Conservation (phyloP, 2,329 filamentous ascomycete genomes). For the Talaromyces sp. region DNA sequence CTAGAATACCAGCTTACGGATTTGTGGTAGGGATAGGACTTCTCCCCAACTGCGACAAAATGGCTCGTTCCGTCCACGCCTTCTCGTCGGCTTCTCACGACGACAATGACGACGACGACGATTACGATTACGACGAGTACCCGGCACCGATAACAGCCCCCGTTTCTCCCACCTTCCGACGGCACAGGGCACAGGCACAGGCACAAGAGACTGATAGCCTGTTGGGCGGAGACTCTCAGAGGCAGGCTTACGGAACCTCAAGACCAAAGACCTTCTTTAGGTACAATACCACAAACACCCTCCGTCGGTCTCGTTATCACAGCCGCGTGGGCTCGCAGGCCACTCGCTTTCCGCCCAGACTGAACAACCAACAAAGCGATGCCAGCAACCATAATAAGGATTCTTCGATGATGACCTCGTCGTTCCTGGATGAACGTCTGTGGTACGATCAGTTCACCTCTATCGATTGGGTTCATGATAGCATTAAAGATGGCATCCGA, state of each 20-base stretch:
- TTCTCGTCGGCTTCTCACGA: not conserved
- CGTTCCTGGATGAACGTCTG: constrained; percentile 76
- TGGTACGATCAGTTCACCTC: constrained; percentile 99
- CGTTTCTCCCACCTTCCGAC: constrained; percentile 30
- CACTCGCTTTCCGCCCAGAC: constrained; percentile 46
- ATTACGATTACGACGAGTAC: constrained; percentile 1
- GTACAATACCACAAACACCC: constrained; percentile 28
- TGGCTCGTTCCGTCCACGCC: constrained; percentile 12
- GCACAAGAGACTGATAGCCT: constrained; percentile 19
- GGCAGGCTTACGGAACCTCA: constrained; percentile 30
- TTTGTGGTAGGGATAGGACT: not conserved
- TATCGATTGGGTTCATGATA: constrained; percentile 97
- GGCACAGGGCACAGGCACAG: constrained; percentile 24
- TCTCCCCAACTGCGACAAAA: not conserved
- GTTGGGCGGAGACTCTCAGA: constrained; percentile 12
- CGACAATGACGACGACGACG: constrained; percentile 10
- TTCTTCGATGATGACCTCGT: constrained; percentile 49
- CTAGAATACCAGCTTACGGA: not conserved
- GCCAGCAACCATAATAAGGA: constrained; percentile 43
- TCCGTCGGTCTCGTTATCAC: constrained; percentile 39
- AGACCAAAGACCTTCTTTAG: constrained; percentile 28
- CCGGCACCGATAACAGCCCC: constrained; percentile 22
- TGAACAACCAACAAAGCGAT: constrained; percentile 48
- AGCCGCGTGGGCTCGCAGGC: constrained; percentile 47
- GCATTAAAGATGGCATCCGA: constrained; percentile 87